These are phyloP conservation scores for Isabelozyma heimii DNA, from an alignment of 805 yeast species.

Conservation along the genomic window DNA sequence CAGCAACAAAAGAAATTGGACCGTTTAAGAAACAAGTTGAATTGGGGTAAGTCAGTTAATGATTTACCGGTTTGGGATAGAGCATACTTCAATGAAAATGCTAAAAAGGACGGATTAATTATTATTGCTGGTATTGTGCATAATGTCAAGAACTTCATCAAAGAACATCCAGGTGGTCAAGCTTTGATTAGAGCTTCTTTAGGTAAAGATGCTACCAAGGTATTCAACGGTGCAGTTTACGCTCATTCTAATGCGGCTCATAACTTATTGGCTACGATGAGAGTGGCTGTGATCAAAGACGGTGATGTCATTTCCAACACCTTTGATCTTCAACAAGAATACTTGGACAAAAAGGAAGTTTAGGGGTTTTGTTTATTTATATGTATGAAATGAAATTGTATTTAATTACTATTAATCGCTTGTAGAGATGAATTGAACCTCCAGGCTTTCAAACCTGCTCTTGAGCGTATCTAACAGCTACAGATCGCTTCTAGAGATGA, in stretches of 20 bases:
- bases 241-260: constrained; percentile 86
- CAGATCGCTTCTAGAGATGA: no score
- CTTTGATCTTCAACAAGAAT: constrained; percentile 48
- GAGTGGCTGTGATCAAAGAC: constrained; percentile 76
- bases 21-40: constrained; percentile 54
- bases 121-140: constrained; percentile 79
- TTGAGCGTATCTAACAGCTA: neutral
- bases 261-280: constrained; percentile 75
- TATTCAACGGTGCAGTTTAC: constrained; percentile 84
- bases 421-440: no score
- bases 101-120: constrained; percentile 57
- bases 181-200: constrained; percentile 66
- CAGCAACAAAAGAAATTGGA: constrained; percentile 81
- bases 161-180: constrained; percentile 85
- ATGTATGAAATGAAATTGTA: neutral
- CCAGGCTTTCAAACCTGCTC: no score
- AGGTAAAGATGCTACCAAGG: constrained; percentile 81
- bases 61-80: constrained; percentile 75
- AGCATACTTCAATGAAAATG: constrained; percentile 51
- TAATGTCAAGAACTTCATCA: constrained; percentile 64
- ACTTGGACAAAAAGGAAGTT: constrained; percentile 33
- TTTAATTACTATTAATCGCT: no score
- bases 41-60: constrained; percentile 73
- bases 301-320: constrained; percentile 57
- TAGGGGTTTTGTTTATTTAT: neutral